Base-by-base conservation (phyloP, 345 rosid genomes). In the Leavenworthia alabamica region DNA sequence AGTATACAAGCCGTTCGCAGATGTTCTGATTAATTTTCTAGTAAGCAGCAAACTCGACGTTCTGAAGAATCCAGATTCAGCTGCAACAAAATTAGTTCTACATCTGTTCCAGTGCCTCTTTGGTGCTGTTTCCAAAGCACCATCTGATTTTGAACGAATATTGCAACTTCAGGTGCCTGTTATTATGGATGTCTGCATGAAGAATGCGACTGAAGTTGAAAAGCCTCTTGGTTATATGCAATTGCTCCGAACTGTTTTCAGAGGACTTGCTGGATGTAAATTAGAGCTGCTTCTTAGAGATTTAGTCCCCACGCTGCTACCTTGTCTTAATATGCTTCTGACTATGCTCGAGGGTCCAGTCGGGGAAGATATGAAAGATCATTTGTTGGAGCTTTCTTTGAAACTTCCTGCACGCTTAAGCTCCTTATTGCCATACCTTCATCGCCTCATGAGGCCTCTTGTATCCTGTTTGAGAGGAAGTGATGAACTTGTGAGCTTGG, bases 381-480 rank as follows among this genome's bases (percentile, higher is more conserved):
- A 85, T 62, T 77, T 89, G 76, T 81, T 89, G 80, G 99, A 93
- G 75, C 90, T 93, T 47, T 93, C 91, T 70, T 75, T 93, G 68
- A 85, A 83, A 14, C 74, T 93, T 80, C 99, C 99, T 75, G 99
- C 96, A 60, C 97, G 99, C 54, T 79, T 93, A 76, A 87, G 99
- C 82, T 83, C 94, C 44, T 79, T 93, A 80, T 79, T 93, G 67
- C 99, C 99, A 40, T 71, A 77, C 79, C 92, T 93, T 66, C 86
- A 91, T 54, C 94, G 88, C 46, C 84, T 93, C 19, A 89, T 89
- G 97, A 82, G 71, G 78, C 96, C 99, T 81, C 94, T 93, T 74
- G 86, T 93, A 40, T 58, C 82, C 67, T 89, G 97, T 77, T 83
- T 89, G 61, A 87, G 83, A 63, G 94, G 99, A 73, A 84, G 75